Evolutionary conservation across 495 filamentous ascomycete species (phyloP).

Genomic region (Apodospora peruviana): DNA sequence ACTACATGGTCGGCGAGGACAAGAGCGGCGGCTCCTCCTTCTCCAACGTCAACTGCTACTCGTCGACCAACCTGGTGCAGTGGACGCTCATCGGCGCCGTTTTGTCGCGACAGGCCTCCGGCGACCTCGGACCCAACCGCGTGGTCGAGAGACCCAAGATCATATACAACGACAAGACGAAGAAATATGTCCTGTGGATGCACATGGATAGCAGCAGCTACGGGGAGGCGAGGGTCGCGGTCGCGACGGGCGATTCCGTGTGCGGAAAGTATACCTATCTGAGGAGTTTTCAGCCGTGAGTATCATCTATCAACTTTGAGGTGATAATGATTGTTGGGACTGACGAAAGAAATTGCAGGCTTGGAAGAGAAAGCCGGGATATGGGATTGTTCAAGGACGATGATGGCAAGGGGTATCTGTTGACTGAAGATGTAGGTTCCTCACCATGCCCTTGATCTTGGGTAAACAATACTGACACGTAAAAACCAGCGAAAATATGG

Average conservation of each 20-base stretch:
- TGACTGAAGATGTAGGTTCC: slow-evolving; percentile 53
- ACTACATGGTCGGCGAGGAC: slow-evolving; percentile 64
- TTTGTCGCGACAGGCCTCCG: slow-evolving; percentile 41
- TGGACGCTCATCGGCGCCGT: slow-evolving; percentile 56
- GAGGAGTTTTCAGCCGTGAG: slow-evolving; percentile 21
- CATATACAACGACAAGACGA: slow-evolving; percentile 50
- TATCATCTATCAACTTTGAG: background rate
- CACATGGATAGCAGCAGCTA: slow-evolving; percentile 61
- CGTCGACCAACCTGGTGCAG: slow-evolving; percentile 52
- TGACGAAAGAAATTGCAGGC: background rate
- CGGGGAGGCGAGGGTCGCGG: slow-evolving; percentile 58
- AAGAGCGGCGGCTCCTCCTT: slow-evolving; percentile 54
- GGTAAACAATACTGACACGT: background rate
- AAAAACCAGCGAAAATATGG: slow-evolving; percentile 42
- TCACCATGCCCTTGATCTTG: slow-evolving; percentile 8
- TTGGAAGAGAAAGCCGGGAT: slow-evolving; percentile 40
- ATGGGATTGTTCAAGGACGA: slow-evolving; percentile 57
- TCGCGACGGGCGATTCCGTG: slow-evolving; percentile 51
- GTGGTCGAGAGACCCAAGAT: slow-evolving; percentile 64
- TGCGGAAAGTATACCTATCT: slow-evolving; percentile 51
- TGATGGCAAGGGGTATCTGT: slow-evolving; percentile 56
- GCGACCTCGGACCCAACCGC: slow-evolving; percentile 56
- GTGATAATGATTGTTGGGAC: background rate
- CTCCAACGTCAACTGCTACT: slow-evolving; percentile 55
- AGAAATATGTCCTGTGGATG: slow-evolving; percentile 56